phyloP scores from a whole-genome alignment of 2,329 filamentous ascomycete genomes.

The Colletotrichum sp. region DNA sequence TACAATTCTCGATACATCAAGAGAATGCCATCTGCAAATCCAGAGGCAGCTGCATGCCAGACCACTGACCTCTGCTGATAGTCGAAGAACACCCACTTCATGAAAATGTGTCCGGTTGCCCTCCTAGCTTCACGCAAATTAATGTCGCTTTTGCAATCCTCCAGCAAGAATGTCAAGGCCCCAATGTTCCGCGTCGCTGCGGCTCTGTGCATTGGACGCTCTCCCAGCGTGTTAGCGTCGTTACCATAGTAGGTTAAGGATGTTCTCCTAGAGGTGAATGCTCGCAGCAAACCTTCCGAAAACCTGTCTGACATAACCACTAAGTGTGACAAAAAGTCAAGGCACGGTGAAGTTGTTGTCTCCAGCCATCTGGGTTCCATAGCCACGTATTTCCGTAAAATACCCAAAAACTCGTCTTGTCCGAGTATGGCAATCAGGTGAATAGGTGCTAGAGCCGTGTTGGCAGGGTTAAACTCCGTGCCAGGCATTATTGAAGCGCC shows the following conservation, averaged over 20 bases:
- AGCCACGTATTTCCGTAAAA: neutral
- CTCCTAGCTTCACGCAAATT: no score
- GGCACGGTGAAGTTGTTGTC: neutral
- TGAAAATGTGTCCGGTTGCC: no score
- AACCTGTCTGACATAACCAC: neutral
- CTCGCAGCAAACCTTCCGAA: neutral
- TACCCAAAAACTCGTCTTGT: neutral
- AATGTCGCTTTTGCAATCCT: no score
- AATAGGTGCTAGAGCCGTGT: neutral
- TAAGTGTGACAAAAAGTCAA: neutral
- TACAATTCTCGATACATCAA: neutral
- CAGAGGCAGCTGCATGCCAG: neutral
- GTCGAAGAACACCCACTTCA: neutral
- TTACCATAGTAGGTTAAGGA: neutral
- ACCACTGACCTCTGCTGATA: neutral
- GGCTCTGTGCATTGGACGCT: neutral
- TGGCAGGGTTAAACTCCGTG: neutral
- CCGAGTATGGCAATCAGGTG: neutral
- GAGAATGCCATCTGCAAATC: fast-evolving
- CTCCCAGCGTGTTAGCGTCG: neutral
- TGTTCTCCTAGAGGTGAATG: neutral
- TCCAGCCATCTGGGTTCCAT: neutral
- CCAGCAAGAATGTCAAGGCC: neutral
- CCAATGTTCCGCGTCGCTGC: neutral
- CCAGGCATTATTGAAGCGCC: neutral